Evolutionary conservation across 495 filamentous ascomycete species (phyloP).

Genomic region (Xylaria palmicola): DNA sequence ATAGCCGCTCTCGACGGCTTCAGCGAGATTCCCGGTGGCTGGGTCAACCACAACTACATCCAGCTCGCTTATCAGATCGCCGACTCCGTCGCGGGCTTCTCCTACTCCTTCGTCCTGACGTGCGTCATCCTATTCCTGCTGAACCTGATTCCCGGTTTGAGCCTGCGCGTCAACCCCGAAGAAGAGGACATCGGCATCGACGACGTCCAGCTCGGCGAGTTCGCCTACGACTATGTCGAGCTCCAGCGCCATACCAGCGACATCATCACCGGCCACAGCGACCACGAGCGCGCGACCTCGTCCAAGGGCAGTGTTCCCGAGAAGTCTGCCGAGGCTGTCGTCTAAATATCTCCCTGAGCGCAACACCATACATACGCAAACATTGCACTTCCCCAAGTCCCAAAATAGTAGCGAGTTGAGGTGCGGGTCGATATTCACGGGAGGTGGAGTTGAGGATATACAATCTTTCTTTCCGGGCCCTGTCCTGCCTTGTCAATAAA

Average conservation of each 20-base stretch:
- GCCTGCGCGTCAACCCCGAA: constrained; percentile 69
- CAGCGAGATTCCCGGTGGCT: constrained; percentile 63
- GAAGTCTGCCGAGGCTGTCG: constrained; percentile 12
- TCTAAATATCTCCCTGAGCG: too few relatives aligned
- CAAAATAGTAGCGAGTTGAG: neutral
- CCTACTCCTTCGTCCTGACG: constrained; percentile 76
- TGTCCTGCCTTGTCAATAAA: constrained; percentile 1
- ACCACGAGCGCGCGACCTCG: constrained; percentile 63
- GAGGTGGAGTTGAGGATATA: neutral
- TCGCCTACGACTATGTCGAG: constrained; percentile 84
- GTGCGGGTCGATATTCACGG: neutral
- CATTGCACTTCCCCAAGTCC: too few relatives aligned
- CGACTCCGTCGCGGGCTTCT: constrained; percentile 69
- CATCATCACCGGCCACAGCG: constrained; percentile 11
- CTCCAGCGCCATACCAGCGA: constrained; percentile 66
- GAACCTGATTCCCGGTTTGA: constrained; percentile 72
- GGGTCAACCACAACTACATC: constrained; percentile 74
- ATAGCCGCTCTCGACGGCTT: constrained; percentile 74
- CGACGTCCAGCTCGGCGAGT: constrained; percentile 80
- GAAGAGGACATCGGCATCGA: constrained; percentile 77
- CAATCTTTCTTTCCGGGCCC: neutral
- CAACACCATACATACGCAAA: too few relatives aligned
- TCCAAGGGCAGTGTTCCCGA: constrained; percentile 57
- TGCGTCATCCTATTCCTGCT: constrained; percentile 75
- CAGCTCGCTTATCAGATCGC: constrained; percentile 78